Conservation (phyloP, 78 protist species). For the slime mould (Dictyostelium discoideum) region DNA sequence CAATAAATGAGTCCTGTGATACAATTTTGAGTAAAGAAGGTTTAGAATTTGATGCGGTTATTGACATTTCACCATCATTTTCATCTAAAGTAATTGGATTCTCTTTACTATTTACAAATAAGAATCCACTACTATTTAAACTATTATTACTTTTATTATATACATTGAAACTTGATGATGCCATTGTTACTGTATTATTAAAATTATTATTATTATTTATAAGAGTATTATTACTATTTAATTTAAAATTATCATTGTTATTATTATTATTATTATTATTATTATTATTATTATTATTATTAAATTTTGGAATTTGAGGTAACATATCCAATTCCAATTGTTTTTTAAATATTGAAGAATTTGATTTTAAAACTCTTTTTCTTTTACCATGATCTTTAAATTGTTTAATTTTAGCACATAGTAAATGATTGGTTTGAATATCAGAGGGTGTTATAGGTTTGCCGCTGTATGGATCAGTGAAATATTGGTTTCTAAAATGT, state of each 20-base stretch:
- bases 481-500: slow-evolving; percentile 41
- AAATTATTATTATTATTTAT: too few species aligned
- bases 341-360: not conserved
- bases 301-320: not conserved
- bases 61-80: not conserved
- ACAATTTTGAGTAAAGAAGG: slow-evolving; percentile 13
- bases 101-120: not conserved
- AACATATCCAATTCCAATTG: not conserved
- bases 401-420: slow-evolving; percentile 3
- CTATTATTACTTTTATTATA: too few species aligned
- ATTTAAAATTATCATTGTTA: too few species aligned
- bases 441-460: not conserved
- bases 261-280: not conserved
- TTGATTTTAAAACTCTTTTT: slow-evolving; percentile 48
- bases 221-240: not conserved
- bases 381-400: slow-evolving; percentile 42
- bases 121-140: not conserved
- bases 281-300: not conserved
- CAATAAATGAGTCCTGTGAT: slow-evolving; percentile 39
- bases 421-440: slow-evolving; percentile 26
- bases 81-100: not conserved
- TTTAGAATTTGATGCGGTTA: not conserved
- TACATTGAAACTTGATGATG: not conserved
- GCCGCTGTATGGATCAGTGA: slow-evolving; percentile 58
- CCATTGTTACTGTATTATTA: not conserved